Base-by-base conservation (phyloP, 352 stramenopile species). In the Halophytophthora batemanensis region DNA sequence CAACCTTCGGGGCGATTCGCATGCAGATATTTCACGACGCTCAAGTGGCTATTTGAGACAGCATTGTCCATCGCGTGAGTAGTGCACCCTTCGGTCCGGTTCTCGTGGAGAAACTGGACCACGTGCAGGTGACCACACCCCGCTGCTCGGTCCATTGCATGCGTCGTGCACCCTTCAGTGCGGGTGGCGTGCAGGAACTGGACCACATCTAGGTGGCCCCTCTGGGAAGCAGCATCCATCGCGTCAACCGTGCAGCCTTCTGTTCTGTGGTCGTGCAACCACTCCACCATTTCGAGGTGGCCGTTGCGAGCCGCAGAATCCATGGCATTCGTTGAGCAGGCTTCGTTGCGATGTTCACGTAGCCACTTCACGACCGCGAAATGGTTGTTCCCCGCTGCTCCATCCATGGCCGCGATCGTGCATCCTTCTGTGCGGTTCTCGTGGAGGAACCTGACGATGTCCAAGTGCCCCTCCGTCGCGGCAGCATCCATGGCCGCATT, bases 391-490 rank as follows among this genome's bases (percentile, higher is more conserved):
- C 48, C 55, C 29, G 64, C 68, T 2, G 68, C 68, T 11, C 38
- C 52, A 45, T 77, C 58, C 64, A 77, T 74, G 8, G 61, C 68
- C 2, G 52, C 46, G 6, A 31, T 45, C 4, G 64, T 70, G 22
- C 64, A 74, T 10, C 68, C 68, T 46, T 72, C 64, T 0, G 42
- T 28, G 3, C 64, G 56, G 45, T 74, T 61, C 10, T 12, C 12
- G 56, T 77, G 56, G 29, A 77, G 55, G 28, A 73, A 77, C 15
- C 36, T 14, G 8, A 77, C 50, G 34, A 74, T 50, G 1, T 71
- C 50, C 19, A 74, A 31, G 25, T 69, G 46, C 3, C 68, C 59
- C 21, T 66, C 28, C 15, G 55, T 64, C n/a, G 59, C 59, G 4
- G 64, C 64, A 48, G 54, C 54, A 44, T 66, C 56, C 59, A 72